phyloP scores from a whole-genome alignment of 164 flowering plant genomes.

The Amborella trichopoda region DNA sequence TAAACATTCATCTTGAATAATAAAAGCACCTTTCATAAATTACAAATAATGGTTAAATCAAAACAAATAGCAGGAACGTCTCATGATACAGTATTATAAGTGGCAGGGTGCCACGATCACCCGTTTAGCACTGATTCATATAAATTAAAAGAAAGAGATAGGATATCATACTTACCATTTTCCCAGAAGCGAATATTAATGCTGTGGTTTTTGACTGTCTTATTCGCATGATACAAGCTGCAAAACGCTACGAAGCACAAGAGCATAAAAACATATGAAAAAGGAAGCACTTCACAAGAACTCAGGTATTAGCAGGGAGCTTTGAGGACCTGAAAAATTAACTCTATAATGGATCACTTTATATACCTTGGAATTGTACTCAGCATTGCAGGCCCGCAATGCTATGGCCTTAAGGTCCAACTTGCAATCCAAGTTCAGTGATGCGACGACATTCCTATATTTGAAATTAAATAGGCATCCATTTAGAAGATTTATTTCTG shows the following conservation, averaged over 20 bases:
- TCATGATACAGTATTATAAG: no score
- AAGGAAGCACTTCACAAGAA: background rate
- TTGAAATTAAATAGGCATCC: no score
- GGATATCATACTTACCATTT: no score
- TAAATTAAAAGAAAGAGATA: no score
- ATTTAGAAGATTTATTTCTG: no score
- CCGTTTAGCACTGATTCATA: no score
- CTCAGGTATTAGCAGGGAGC: background rate
- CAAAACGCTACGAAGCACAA: conserved; percentile 64
- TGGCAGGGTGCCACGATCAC: no score
- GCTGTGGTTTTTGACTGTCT: conserved; percentile 94
- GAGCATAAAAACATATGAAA: no score
- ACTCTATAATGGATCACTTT: background rate
- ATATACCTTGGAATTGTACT: conserved; percentile 82
- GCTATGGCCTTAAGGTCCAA: conserved; percentile 81
- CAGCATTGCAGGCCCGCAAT: conserved; percentile 81
- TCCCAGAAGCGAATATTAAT: conserved; percentile 86
- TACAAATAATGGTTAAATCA: no score
- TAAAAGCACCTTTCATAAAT: no score
- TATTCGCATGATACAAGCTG: conserved; percentile 88
- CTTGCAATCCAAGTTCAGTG: conserved; percentile 87
- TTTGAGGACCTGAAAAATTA: background rate
- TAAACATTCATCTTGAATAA: no score
- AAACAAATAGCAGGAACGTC: no score
- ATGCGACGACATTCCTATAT: conserved; percentile 81